Base-by-base conservation (phyloP, 2,329 filamentous ascomycete genomes). In the Pseudogymnoascus sp. region DNA sequence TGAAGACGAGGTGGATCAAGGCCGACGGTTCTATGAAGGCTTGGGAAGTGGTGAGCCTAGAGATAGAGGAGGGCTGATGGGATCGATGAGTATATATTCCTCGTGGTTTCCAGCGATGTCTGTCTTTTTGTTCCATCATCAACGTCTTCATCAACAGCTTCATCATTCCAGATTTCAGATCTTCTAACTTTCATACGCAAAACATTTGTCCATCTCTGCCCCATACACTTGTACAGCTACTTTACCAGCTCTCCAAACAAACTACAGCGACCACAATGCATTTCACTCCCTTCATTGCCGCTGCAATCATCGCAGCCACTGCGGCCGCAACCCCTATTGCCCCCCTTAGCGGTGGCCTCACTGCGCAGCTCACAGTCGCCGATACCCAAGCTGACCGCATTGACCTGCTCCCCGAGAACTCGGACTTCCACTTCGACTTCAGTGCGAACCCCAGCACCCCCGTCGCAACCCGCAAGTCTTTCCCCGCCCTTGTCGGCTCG, bases 381-480 rank as follows among this genome's bases (percentile, higher is more conserved):
- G 71, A 77, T 32, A 79, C 78, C 25, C 74, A 76, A 43, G 74
- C 77, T 12, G 78, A 80, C 62, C 73, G 76, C 34, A 70, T 76
- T 20, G 68, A 67, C 1, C 69, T 78, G 1, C 73, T 81, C 7
- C 63, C 72, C 14, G 68, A 69, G 14, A 70, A 77, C 63, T 69
- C 70, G 14, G 75, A 76, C 65, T 81, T 78, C 78, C 67, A 72
- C 41, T 81, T 79, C 67, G 77, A 81, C 70, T 82, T 81, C 69
- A 79, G 79, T 11, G 74, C 75, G 14, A 79, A 82, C 34, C 73
- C 78, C 64, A 81, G 78, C 65, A 79, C 79, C 64, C 79, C 80
- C 64, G 76, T 76, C 11, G 78, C 78, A 16, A 80, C 77, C 18
- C 41, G 41, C 14, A 47, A 47, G 22, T 58, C 54, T 20, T 80